A percentile compares a stretch with the other conserved stretches of the same genome.
phyloP scores from a whole-genome alignment of 768 basidiomycete species.

The Phanerochaete carnosa region DNA sequence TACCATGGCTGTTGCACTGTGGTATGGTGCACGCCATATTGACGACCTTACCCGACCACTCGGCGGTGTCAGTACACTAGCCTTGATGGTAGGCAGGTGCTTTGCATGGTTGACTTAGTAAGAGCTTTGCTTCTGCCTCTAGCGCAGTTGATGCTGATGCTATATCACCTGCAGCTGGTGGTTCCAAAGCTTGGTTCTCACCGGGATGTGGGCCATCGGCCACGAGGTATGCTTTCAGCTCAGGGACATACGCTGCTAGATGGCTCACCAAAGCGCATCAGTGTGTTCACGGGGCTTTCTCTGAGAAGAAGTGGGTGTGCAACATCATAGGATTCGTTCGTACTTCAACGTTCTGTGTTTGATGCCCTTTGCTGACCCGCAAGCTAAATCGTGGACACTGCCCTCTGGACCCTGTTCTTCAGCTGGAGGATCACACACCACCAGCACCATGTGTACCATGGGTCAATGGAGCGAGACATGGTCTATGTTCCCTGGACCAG shows the following conservation, averaged over 20 bases:
- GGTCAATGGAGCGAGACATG: conserved; percentile 13
- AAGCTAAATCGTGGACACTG: conserved; percentile 4
- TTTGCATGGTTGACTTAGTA: conserved; percentile 1
- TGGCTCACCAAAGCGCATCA: background rate
- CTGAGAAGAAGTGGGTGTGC: conserved; percentile 13
- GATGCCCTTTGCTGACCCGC: background rate
- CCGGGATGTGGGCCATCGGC: conserved; percentile 25
- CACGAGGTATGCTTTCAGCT: conserved; percentile 13
- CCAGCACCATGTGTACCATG: conserved; percentile 7
- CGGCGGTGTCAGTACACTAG: background rate
- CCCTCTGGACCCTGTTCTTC: conserved; percentile 31
- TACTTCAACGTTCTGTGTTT: background rate
- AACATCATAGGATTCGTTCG: conserved; percentile 17
- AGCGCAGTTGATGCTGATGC: background rate
- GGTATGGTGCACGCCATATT: background rate
- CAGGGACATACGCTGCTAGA: background rate
- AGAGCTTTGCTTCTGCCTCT: background rate
- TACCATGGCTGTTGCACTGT: background rate
- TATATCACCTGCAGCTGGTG: conserved; percentile 16
- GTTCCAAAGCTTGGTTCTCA: conserved; percentile 22
- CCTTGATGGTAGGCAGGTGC: background rate
- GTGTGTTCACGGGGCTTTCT: conserved; percentile 23
- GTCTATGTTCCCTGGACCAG: conserved; percentile 14
- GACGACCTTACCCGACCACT: background rate
- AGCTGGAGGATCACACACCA: conserved; percentile 14